Evolutionary conservation across 305 asterid genomes (phyloP), one percentile per base, ranked within the genome.

Genomic region (Plantago rigida): DNA sequence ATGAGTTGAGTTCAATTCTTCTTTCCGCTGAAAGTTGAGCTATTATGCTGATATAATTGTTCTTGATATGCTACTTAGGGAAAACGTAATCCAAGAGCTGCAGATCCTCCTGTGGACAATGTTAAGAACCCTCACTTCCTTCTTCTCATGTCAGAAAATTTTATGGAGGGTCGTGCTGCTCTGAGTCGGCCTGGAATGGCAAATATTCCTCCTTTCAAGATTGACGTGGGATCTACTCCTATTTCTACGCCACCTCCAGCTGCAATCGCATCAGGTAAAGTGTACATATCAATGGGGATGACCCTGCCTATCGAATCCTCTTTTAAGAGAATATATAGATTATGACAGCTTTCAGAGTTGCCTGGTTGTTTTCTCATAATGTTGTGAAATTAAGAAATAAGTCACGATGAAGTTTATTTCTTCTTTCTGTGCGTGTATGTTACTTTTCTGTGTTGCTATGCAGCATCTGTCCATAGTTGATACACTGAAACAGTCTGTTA

Each of bases 51-150:
- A 75, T 57, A 17, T 63, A 58, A 47, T 62, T 11, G 57, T 28
- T 53, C 17, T 66, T 59, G 53, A 68, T 72, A 29, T 67, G 51
- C 56, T 71, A 53, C 67, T 73, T 70, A 89, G 99, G 99, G 85
- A 72, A 93, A 89, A 70, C 77, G 78, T 63, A 84, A 81, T 77
- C 90, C 93, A 48, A 81, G 86, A 74, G 85, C 80, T 70, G 76
- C 85, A 55, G 96, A 89, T 71, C 81, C 71, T 22, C 77, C 86
- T 61, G 73, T 84, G 61, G 96, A 89, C 65, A 82, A 63, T 58
- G 66, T 65, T 47, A 93, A 89, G 80, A 93, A 89, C 70, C 95
- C 96, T 59, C 78, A 85, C 72, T 87, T 83, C 78, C 96, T 93
- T 70, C 85, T 93, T 70, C 89, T 89, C 59, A 82, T 93, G 62